A percentile compares a stretch with the other conserved stretches of the same genome.
These are phyloP conservation scores for Penicillium malachiteum DNA, from an alignment of 495 filamentous ascomycete genomes.

Conservation along the genomic window DNA sequence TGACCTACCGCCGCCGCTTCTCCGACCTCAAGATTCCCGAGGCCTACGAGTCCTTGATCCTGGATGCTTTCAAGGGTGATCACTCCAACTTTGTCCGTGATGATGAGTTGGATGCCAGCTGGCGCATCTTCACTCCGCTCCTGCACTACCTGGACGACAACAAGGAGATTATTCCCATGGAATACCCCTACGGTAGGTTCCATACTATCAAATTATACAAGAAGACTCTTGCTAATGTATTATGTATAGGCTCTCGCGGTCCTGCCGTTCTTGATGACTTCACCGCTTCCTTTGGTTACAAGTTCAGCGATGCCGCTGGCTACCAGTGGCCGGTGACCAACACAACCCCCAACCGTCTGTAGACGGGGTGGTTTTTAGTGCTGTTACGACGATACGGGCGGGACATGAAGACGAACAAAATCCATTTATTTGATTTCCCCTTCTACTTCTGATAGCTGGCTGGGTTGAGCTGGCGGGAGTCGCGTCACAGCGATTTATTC, in stretches of 20 bases:
- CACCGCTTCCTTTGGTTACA: constrained; percentile 95
- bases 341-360: constrained; percentile 71
- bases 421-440: constrained; percentile 19
- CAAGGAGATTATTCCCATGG: constrained; percentile 99
- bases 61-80: constrained; percentile 97
- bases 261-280: constrained; percentile 98
- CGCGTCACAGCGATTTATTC: constrained; percentile 9
- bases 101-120: constrained; percentile 96
- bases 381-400: constrained; percentile 29
- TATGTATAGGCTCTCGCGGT: constrained; percentile 78
- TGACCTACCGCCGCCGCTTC: constrained; percentile 97
- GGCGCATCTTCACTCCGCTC: constrained; percentile 97
- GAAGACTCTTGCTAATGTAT: background rate
- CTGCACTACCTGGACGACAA: constrained; percentile 98
- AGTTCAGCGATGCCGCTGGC: constrained; percentile 94
- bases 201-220: background rate
- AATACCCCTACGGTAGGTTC: constrained; percentile 94
- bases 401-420: constrained; percentile 28
- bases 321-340: constrained; percentile 86
- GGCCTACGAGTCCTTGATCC: constrained; percentile 96
- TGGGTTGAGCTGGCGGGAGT: constrained; percentile 16
- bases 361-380: constrained; percentile 14
- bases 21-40: constrained; percentile 99
- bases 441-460: constrained; percentile 12
- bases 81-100: constrained; percentile 99